phyloP scores from a whole-genome alignment of 2,329 filamentous ascomycete genomes.

The Aspergillus glaucus region DNA sequence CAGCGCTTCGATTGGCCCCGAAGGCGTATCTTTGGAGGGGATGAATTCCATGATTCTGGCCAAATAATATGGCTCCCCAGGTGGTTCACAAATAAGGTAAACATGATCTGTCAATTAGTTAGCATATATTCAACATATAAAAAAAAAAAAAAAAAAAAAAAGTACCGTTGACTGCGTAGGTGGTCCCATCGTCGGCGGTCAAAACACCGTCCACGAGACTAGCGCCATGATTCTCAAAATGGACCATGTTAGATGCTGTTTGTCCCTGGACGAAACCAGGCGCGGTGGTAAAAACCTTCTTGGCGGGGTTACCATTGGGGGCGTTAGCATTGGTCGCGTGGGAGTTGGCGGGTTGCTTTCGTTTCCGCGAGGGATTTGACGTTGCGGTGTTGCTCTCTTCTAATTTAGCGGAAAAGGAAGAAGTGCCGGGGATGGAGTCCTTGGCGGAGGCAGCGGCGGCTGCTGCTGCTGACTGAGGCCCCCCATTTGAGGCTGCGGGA shows the following conservation, averaged over 20 bases:
- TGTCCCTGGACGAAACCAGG: slow-evolving; percentile 26
- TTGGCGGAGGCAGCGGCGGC: slow-evolving; percentile 25
- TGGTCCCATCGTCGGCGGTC: slow-evolving; percentile 83
- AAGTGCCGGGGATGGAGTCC: slow-evolving; percentile 49
- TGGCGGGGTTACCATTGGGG: slow-evolving; percentile 25
- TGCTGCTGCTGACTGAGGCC: neutral
- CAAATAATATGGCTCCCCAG: slow-evolving; percentile 95
- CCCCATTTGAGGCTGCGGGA: slow-evolving; percentile 29
- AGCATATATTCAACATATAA: neutral
- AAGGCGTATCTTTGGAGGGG: slow-evolving; percentile 67
- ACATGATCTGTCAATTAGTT: slow-evolving; percentile 57
- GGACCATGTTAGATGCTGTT: slow-evolving; percentile 76
- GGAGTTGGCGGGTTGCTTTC: slow-evolving; percentile 61
- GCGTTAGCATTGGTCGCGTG: slow-evolving; percentile 27
- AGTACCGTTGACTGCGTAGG: slow-evolving; percentile 73
- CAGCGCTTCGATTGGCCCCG: slow-evolving; percentile 72
- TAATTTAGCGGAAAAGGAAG: slow-evolving; percentile 51
- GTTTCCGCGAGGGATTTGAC: slow-evolving; percentile 64
- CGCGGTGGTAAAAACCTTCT: slow-evolving; percentile 31
- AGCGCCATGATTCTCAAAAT: slow-evolving; percentile 67
- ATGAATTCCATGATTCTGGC: slow-evolving; percentile 98
- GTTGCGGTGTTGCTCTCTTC: slow-evolving; percentile 36
- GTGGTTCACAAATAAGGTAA: slow-evolving; percentile 94
- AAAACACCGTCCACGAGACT: slow-evolving; percentile 70
- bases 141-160: slow-evolving; percentile 6